Evolutionary conservation across 805 yeast genomes (phyloP).

Genomic region (Clavispora santaluciae): DNA sequence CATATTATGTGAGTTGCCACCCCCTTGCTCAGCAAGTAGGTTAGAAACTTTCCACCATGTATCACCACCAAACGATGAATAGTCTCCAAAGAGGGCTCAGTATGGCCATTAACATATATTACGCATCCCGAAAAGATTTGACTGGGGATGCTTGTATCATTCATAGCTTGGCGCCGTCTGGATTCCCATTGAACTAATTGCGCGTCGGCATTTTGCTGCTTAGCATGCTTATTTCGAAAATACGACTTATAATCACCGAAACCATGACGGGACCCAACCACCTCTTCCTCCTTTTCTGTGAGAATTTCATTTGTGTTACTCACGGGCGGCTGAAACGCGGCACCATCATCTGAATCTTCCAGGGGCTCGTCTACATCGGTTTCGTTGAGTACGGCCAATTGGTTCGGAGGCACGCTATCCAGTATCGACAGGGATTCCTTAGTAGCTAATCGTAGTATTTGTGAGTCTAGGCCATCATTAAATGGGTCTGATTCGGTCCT

Average conservation of each 20-base stretch:
- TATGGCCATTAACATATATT: constrained; percentile 85
- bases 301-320: too few relatives aligned
- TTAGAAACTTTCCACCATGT: constrained; percentile 77
- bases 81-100: constrained; percentile 71
- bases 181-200: constrained; percentile 47
- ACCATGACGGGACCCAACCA: constrained; percentile 35
- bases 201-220: constrained; percentile 58
- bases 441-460: constrained; percentile 8
- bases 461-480: constrained; percentile 22
- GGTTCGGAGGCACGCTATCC: constrained; percentile 11
- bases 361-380: constrained; percentile 2
- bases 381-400: constrained; percentile 10
- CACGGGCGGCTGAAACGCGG: too few relatives aligned
- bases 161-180: constrained; percentile 23
- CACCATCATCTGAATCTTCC: neutral
- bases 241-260: constrained; percentile 71
- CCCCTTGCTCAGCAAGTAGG: constrained; percentile 64
- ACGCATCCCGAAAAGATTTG: constrained; percentile 57
- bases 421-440: neutral
- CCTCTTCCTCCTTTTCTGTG: constrained; percentile 15
- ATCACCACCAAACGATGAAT: constrained; percentile 65
- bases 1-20: constrained; percentile 84
- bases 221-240: constrained; percentile 53
- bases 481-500: constrained; percentile 18
- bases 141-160: constrained; percentile 10